These are phyloP conservation scores for Lactarius psammicola DNA, from an alignment of 768 basidiomycete genomes.

Conservation along the genomic window DNA sequence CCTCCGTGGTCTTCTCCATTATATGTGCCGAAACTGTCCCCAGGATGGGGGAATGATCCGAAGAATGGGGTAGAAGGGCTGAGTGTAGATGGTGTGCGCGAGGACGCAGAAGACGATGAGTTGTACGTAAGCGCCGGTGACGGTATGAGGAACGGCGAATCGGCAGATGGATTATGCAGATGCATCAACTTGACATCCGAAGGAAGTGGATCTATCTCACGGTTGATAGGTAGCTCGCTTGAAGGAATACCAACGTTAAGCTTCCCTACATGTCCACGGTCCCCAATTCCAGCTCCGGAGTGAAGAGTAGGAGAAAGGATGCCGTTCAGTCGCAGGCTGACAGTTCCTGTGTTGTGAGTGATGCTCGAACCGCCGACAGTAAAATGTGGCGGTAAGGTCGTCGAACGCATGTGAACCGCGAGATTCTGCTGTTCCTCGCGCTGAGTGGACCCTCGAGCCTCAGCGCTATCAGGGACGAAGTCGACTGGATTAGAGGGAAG, in stretches of 20 bases:
- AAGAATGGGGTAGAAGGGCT: slow-evolving; percentile 75
- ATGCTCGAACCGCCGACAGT: slow-evolving; percentile 19
- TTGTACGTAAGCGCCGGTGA: slow-evolving; percentile 66
- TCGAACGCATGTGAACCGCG: slow-evolving; percentile 28
- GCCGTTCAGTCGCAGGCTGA: slow-evolving; percentile 23
- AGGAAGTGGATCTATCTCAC: slow-evolving; percentile 12
- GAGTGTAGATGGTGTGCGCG: slow-evolving; percentile 59
- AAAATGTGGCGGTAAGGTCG: slow-evolving; percentile 28
- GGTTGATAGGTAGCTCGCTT: slow-evolving; percentile 16
- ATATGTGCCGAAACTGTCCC: slow-evolving; percentile 35
- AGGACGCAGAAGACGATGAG: slow-evolving; percentile 39
- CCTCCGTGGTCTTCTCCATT: slow-evolving; percentile 24
- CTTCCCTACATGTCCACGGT: slow-evolving; percentile 14
- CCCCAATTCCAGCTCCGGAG: slow-evolving; percentile 14
- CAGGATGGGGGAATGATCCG: slow-evolving; percentile 47
- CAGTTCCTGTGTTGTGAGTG: slow-evolving; percentile 7
- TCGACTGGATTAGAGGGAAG: slow-evolving; percentile 21
- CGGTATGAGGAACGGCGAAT: slow-evolving; percentile 51
- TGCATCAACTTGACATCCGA: slow-evolving; percentile 19
- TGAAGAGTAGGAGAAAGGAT: slow-evolving; percentile 28
- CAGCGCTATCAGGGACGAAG: slow-evolving; percentile 15
- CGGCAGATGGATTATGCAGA: slow-evolving; percentile 17
- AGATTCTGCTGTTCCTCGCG: slow-evolving; percentile 26
- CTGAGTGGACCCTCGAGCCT: slow-evolving; percentile 11
- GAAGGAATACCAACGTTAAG: slow-evolving; percentile 12